A percentile compares a stretch with the other conserved stretches of the same genome.
These are phyloP conservation scores for Cyberlindnera samutprakarnensis DNA, from an alignment of 805 yeast species.

Conservation along the genomic window DNA sequence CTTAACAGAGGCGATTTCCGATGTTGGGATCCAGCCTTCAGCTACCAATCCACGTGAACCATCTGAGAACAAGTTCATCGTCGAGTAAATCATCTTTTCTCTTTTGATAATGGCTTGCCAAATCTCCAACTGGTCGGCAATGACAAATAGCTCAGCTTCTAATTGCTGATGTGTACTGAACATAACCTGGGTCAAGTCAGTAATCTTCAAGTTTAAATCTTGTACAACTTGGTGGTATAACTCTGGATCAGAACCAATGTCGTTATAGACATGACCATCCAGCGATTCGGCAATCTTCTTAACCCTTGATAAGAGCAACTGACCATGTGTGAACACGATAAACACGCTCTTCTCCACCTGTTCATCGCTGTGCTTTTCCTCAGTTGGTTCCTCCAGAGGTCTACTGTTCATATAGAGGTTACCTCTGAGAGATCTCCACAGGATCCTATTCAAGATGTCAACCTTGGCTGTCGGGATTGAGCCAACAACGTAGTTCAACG, in stretches of 20 bases:
- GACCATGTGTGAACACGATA: slow-evolving; percentile 89
- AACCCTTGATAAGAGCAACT: slow-evolving; percentile 60
- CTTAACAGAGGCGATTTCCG: slow-evolving; percentile 62
- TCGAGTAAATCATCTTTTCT: slow-evolving; percentile 77
- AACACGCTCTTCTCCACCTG: slow-evolving; percentile 71
- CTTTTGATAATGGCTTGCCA: slow-evolving; percentile 68
- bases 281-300: slow-evolving; percentile 82
- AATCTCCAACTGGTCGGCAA: slow-evolving; percentile 63
- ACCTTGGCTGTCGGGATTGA: slow-evolving; percentile 70
- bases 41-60: slow-evolving; percentile 82
- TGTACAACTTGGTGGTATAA: slow-evolving; percentile 26
- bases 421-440: slow-evolving; percentile 93
- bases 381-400: slow-evolving; percentile 63
- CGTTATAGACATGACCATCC: slow-evolving; percentile 64
- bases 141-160: slow-evolving; percentile 67
- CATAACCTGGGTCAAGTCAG: slow-evolving; percentile 53
- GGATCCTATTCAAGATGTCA: slow-evolving; percentile 65
- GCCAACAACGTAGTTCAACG: slow-evolving; percentile 46
- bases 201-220: slow-evolving; percentile 14
- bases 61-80: slow-evolving; percentile 77
- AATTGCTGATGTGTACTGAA: slow-evolving; percentile 61
- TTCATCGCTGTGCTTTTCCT: slow-evolving; percentile 50
- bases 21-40: slow-evolving; percentile 94
- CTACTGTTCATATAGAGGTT: slow-evolving; percentile 72
- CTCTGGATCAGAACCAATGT: slow-evolving; percentile 36